Conservation (phyloP, 768 basidiomycete genomes). For the Naganishia vishniacii region DNA sequence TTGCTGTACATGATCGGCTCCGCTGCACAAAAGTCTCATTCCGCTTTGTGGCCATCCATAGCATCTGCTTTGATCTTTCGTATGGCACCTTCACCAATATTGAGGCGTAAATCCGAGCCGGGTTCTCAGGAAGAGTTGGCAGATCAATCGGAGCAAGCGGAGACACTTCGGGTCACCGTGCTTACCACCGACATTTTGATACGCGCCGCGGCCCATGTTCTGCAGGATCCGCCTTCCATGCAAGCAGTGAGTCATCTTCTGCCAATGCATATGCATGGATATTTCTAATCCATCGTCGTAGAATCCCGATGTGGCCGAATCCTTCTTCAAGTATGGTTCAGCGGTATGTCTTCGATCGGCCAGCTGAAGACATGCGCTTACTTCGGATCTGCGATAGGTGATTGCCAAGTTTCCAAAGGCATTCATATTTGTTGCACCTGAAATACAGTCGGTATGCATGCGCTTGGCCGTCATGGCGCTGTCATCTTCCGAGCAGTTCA, state of each 20-base stretch:
- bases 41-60: constrained; percentile 69
- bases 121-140: constrained; percentile 21
- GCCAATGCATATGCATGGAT: too few relatives aligned
- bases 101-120: constrained; percentile 51
- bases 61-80: constrained; percentile 75
- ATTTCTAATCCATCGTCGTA: constrained; percentile 43
- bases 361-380: too few relatives aligned
- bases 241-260: constrained; percentile 33
- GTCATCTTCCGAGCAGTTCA: constrained; percentile 74
- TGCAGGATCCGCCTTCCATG: constrained; percentile 34
- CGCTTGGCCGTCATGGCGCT: constrained; percentile 65
- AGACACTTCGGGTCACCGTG: neutral
- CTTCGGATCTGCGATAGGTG: constrained; percentile 30
- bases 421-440: constrained; percentile 53
- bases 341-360: constrained; percentile 53
- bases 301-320: constrained; percentile 89
- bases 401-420: constrained; percentile 43
- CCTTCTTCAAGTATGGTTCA: constrained; percentile 78
- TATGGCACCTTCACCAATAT: constrained; percentile 63
- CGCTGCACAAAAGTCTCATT: constrained; percentile 41
- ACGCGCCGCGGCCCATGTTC: constrained; percentile 9
- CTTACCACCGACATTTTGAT: constrained; percentile 9
- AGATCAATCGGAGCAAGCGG: constrained; percentile 27
- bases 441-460: constrained; percentile 63
- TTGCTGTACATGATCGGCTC: constrained; percentile 50